Evolutionary conservation across 306 rosid species (phyloP).

Genomic region (Elaeagnus macrophylla): DNA sequence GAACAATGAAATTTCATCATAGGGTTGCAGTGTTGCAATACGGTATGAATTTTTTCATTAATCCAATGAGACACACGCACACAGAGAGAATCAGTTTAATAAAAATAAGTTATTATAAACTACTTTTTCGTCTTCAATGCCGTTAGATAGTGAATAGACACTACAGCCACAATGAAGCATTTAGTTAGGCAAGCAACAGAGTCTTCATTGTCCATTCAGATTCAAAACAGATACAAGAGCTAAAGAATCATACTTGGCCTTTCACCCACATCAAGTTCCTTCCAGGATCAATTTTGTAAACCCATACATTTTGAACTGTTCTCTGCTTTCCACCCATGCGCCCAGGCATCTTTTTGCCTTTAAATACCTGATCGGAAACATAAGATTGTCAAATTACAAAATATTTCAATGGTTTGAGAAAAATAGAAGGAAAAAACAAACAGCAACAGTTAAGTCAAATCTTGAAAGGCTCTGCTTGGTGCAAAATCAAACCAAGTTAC

Average conservation of each 20-base stretch:
- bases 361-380: constrained; percentile 52
- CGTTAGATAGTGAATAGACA: constrained; percentile 1
- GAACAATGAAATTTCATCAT: no score
- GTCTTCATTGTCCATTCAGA: constrained; percentile 4
- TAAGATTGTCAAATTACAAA: background rate
- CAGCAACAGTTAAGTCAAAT: background rate
- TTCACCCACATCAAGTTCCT: constrained; percentile 87
- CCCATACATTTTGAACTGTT: constrained; percentile 90
- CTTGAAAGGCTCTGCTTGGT: background rate
- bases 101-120: background rate
- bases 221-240: constrained; percentile 5
- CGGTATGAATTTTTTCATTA: no score
- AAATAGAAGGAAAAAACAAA: background rate
- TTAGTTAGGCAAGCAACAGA: background rate
- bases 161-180: background rate
- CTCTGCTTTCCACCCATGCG: constrained; percentile 88
- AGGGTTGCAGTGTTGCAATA: no score
- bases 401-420: background rate
- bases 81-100: no score
- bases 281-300: constrained; percentile 85
- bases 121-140: background rate
- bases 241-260: constrained; percentile 69
- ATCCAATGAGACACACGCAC: no score
- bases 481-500: background rate
- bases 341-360: constrained; percentile 83